These are phyloP conservation scores for Chlamydomonas sp. DNA, from an alignment of 139 green algal species.

Conservation along the genomic window DNA sequence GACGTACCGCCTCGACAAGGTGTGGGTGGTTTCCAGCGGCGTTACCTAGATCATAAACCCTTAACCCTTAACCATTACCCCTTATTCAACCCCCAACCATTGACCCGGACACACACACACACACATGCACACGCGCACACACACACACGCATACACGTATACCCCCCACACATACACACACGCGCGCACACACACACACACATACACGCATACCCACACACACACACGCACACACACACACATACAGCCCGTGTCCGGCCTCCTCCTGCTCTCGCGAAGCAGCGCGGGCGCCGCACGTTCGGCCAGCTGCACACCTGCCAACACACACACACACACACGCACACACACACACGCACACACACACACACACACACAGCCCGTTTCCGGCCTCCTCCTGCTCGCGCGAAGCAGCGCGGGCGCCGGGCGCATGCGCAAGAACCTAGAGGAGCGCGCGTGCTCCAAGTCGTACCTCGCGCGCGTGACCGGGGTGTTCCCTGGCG, in stretches of 20 bases:
- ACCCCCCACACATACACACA: too few relatives aligned
- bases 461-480: constrained; percentile 86
- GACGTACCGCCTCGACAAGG: constrained; percentile 31
- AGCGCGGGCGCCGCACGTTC: background rate
- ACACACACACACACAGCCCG: constrained; percentile 68
- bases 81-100: too few relatives aligned
- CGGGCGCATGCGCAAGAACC: constrained; percentile 37
- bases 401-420: constrained; percentile 51
- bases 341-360: background rate
- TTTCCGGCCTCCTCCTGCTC: constrained; percentile 83
- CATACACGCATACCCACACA: too few relatives aligned
- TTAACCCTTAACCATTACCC: too few relatives aligned
- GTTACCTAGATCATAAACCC: too few relatives aligned
- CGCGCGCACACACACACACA: too few relatives aligned
- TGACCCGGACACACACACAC: too few relatives aligned
- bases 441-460: constrained; percentile 47
- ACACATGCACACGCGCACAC: too few relatives aligned
- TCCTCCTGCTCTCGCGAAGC: background rate
- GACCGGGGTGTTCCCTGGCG: constrained; percentile 50
- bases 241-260: background rate
- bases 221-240: background rate
- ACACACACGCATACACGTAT: too few relatives aligned
- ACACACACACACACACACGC: background rate
- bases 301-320: background rate
- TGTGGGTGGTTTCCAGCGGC: too few relatives aligned